Base-by-base conservation (phyloP, 495 filamentous ascomycete genomes). In the Lindgomyces ingoldianus region DNA sequence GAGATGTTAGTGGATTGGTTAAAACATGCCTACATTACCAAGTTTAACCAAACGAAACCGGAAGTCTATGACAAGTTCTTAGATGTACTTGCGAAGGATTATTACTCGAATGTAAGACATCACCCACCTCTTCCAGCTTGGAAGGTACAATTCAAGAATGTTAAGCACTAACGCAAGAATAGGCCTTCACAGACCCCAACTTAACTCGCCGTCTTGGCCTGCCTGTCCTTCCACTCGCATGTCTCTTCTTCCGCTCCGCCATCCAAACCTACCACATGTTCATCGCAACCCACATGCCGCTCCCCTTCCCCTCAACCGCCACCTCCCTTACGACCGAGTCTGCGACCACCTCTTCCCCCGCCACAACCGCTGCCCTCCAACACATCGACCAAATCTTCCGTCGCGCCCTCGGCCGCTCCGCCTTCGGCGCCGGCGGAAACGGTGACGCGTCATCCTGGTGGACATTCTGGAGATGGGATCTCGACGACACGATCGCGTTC, bases 251-350 rank as follows among this genome's bases (percentile, higher is more conserved):
- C 73, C 87, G 94, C 26, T 90, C 95, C 36, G 91, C 90, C 1
- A 83, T 98, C 19, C 94, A 99, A 74, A 97, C 93, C 11, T 99
- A 99, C 76, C 90, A 97, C 75, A 97, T 97, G 93, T 96, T 98
- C 76, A 84, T 98, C 11, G 89, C 93, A 6, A 91, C 90, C 0
- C 83, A 95, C 64, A 78, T 96, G 14, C 89, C 90, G 9, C 82
- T 85, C 1, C 88, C 90, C 0, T 79, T 91, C 8, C 84, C 88
- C 4, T 91, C 89, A 0, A 84, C 87, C 0, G 84, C 89, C 0
- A 85, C 84, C 12, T 81, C 83, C 2, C 72, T 87, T 21, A 85
- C 90, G 0, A 78, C 81, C 41, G 81, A 81, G 0, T 77, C 84
- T 1, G 77, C 77, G 0, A 76, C 74, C 3, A 49, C 81, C 2